Percentiles rank a stretch among this genome's conserved stretches.
phyloP scores from a whole-genome alignment of 148 eudicot species.

The Diospyros lotus region DNA sequence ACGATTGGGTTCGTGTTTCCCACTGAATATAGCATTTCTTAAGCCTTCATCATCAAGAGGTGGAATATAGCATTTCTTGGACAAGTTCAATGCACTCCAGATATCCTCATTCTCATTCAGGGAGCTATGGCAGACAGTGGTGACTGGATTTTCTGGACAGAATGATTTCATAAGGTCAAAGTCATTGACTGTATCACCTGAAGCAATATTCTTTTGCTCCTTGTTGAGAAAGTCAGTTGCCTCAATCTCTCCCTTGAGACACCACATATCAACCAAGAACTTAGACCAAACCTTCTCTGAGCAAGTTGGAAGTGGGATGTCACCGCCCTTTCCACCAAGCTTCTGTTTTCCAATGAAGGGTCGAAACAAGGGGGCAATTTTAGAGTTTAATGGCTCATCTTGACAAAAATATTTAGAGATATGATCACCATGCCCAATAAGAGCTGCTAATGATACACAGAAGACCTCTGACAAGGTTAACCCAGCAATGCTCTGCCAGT shows the following conservation, averaged over 20 bases:
- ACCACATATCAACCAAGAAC: slow-evolving; percentile 46
- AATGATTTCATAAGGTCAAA: slow-evolving; percentile 30
- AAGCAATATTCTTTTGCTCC: slow-evolving; percentile 21
- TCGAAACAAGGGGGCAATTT: slow-evolving; percentile 26
- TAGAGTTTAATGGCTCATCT: slow-evolving; percentile 32
- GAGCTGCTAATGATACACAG: slow-evolving; percentile 73
- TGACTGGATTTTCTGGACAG: slow-evolving; percentile 70
- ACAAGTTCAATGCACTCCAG: slow-evolving; percentile 56
- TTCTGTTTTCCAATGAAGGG: slow-evolving; percentile 21
- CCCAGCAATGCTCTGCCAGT: slow-evolving; percentile 31
- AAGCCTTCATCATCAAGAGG: slow-evolving; percentile 79
- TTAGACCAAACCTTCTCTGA: slow-evolving; percentile 55
- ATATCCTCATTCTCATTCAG: slow-evolving; percentile 47
- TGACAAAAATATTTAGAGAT: slow-evolving; percentile 52
- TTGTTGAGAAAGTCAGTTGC: slow-evolving; percentile 9
- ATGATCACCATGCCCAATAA: slow-evolving; percentile 87
- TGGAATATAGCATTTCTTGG: slow-evolving; percentile 56
- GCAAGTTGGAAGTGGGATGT: slow-evolving; percentile 22
- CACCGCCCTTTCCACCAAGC: slow-evolving; percentile 19
- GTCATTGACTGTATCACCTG: slow-evolving; percentile 23
- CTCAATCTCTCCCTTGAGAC: slow-evolving; percentile 27
- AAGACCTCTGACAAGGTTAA: slow-evolving; percentile 80
- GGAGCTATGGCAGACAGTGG: slow-evolving; percentile 55
- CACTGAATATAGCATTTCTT: slow-evolving; percentile 50
- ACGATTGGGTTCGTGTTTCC: slow-evolving; percentile 19